Conservation (phyloP, 495 filamentous ascomycete genomes). For the Hypoxylon lenormandii region DNA sequence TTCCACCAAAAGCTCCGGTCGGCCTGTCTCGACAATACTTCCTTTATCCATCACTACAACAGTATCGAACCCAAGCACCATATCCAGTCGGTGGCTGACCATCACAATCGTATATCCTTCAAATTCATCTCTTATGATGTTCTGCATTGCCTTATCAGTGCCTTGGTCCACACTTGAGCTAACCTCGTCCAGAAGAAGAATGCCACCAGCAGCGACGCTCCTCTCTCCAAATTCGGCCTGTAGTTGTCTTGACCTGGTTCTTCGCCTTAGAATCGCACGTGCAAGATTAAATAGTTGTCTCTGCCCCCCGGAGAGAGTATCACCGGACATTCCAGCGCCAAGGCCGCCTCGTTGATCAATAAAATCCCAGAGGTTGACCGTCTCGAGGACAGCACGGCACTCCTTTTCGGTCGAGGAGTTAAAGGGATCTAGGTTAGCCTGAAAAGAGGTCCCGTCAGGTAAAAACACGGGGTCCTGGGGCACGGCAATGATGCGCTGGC, state of each 20-base stretch:
- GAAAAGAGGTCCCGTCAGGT: slow-evolving; percentile 57
- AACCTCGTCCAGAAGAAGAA: slow-evolving; percentile 44
- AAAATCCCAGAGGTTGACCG: slow-evolving; percentile 62
- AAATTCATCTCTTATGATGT: slow-evolving; percentile 33
- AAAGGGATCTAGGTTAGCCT: slow-evolving; percentile 60
- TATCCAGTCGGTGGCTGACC: slow-evolving; percentile 40
- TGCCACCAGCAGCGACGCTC: slow-evolving; percentile 25
- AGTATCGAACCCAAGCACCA: slow-evolving; percentile 40
- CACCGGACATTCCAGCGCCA: slow-evolving; percentile 62
- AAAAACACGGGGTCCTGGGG: slow-evolving; percentile 72
- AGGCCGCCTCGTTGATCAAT: slow-evolving; percentile 66
- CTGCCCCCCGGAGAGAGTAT: slow-evolving; percentile 70
- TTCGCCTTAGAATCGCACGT: slow-evolving; percentile 65
- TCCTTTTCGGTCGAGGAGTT: slow-evolving; percentile 50
- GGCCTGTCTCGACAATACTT: slow-evolving; percentile 30
- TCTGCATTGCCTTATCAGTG: slow-evolving; percentile 33
- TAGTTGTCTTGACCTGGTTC: slow-evolving; percentile 33
- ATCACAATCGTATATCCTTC: slow-evolving; percentile 35
- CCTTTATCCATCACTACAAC: slow-evolving; percentile 48
- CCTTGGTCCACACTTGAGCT: slow-evolving; percentile 39
- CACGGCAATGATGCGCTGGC: slow-evolving; percentile 53
- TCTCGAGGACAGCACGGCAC: slow-evolving; percentile 61
- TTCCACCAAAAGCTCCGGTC: slow-evolving; percentile 1
- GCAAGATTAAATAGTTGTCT: slow-evolving; percentile 74
- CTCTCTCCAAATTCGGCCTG: slow-evolving; percentile 31